Evolutionary conservation across 2,329 filamentous ascomycete species (phyloP).

Genomic region (Xylariaceae sp.): DNA sequence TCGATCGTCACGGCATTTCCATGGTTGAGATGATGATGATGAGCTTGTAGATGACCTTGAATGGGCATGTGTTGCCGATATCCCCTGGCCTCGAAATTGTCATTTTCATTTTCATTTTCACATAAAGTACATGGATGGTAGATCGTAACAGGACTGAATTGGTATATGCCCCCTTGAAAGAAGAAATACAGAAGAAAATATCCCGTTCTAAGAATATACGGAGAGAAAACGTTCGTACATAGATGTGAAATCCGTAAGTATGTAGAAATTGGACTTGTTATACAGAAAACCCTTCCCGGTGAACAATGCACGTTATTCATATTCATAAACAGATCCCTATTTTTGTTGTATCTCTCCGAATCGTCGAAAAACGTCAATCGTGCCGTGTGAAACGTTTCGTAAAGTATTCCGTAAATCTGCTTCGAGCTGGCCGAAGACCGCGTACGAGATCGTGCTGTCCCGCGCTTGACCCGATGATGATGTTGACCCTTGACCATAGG

Average conservation of each 20-base stretch:
- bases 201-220: conserved; percentile 1
- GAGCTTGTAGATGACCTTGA: too few relatives aligned
- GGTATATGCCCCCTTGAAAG: conserved; percentile 3
- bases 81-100: too few relatives aligned
- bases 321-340: neutral
- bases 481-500: conserved; percentile 9
- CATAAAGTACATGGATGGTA: neutral
- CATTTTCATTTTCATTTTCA: conserved; percentile 3
- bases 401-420: conserved; percentile 20
- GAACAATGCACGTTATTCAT: conserved; percentile 10
- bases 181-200: neutral
- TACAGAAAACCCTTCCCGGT: conserved; percentile 13
- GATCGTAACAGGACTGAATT: neutral
- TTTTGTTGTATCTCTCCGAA: conserved; percentile 8
- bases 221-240: neutral
- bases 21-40: too few relatives aligned
- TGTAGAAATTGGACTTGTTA: neutral
- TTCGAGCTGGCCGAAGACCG: conserved; percentile 22
- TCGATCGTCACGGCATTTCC: too few relatives aligned
- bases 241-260: neutral
- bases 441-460: conserved; percentile 15
- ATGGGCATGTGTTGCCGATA: too few relatives aligned
- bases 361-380: conserved; percentile 18
- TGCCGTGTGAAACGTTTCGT: conserved; percentile 18
- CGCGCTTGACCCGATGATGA: conserved; percentile 3